phyloP scores from a whole-genome alignment of 306 rosid species.

The Lagenaria siceraria region DNA sequence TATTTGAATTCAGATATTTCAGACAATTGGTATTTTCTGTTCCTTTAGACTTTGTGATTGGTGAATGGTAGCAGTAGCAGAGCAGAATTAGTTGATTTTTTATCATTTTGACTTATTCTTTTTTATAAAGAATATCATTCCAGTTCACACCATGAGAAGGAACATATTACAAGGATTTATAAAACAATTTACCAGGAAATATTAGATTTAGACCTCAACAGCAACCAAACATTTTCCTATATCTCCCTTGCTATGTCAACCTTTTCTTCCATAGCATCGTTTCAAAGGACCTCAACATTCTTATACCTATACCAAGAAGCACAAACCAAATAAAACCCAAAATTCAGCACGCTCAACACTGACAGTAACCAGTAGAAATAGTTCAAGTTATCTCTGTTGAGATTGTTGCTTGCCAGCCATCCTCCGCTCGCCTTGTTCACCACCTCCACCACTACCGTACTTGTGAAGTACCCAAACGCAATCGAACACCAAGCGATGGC shows the following conservation, averaged over 20 bases:
- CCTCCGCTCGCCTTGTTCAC: constrained; percentile 75
- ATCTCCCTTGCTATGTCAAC: not conserved
- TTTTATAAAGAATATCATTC: not conserved
- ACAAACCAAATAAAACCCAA: constrained; percentile 40
- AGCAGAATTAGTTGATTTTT: not conserved
- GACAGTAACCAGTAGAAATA: constrained; percentile 58
- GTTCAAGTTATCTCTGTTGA: constrained; percentile 48
- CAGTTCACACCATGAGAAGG: not conserved
- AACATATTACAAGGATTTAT: not conserved
- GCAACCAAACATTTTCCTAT: not conserved
- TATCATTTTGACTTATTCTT: not conserved
- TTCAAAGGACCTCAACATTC: constrained; percentile 21
- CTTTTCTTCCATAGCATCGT: not conserved
- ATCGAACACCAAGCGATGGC: constrained; percentile 32
- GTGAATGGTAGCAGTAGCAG: not conserved
- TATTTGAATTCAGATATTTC: not conserved
- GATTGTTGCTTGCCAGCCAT: constrained; percentile 50
- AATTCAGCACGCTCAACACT: constrained; percentile 35
- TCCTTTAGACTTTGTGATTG: not conserved
- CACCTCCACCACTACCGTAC: constrained; percentile 49
- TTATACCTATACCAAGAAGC: constrained; percentile 64
- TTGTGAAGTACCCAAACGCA: constrained; percentile 28
- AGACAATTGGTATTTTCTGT: not conserved
- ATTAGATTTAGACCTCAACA: not conserved
- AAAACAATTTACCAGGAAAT: not conserved